Percentiles rank a stretch among this genome's conserved stretches.
phyloP scores from a whole-genome alignment of 2,329 filamentous ascomycete species.

The Stemphylium beticola region DNA sequence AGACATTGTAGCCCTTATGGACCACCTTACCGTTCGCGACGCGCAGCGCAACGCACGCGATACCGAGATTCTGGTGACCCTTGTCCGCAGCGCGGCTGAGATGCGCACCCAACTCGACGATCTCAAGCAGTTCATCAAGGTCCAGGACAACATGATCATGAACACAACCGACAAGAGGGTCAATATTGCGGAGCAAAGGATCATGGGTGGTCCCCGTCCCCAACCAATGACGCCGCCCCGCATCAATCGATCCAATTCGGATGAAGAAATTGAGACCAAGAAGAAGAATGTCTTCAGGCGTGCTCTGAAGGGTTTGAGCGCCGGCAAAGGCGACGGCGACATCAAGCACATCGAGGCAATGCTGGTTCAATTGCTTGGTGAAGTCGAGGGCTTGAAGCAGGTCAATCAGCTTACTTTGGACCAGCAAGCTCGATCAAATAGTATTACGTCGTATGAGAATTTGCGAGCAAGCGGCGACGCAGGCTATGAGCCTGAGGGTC shows the following conservation, averaged over 20 bases:
- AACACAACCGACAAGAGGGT: conserved; percentile 86
- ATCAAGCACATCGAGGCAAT: conserved; percentile 73
- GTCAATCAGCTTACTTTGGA: conserved; percentile 43
- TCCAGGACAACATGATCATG: conserved; percentile 89
- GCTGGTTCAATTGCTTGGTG: conserved; percentile 86
- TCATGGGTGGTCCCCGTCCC: conserved; percentile 84
- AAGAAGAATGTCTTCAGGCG: conserved; percentile 93
- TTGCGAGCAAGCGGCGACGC: conserved; percentile 70
- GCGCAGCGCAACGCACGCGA: conserved; percentile 95
- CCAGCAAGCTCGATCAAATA: conserved; percentile 51
- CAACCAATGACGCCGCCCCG: conserved; percentile 65
- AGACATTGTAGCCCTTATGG: conserved; percentile 97
- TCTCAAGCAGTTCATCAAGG: conserved; percentile 88
- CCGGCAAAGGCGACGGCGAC: conserved; percentile 81
- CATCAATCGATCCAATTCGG: conserved; percentile 58
- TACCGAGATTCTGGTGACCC: conserved; percentile 92
- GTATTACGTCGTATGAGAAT: conserved; percentile 72
- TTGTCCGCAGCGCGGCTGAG: conserved; percentile 91
- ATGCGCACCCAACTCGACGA: conserved; percentile 97
- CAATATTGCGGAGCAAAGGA: conserved; percentile 80
- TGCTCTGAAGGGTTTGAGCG: conserved; percentile 87
- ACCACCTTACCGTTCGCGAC: conserved; percentile 96
- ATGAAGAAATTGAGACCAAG: conserved; percentile 71
- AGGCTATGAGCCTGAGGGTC: conserved; percentile 84
- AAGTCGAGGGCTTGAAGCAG: conserved; percentile 74